Percentiles rank a stretch among this genome's conserved stretches.
phyloP scores from a whole-genome alignment of 2,329 filamentous ascomycete species.

The Cordyceps fumosorosea region DNA sequence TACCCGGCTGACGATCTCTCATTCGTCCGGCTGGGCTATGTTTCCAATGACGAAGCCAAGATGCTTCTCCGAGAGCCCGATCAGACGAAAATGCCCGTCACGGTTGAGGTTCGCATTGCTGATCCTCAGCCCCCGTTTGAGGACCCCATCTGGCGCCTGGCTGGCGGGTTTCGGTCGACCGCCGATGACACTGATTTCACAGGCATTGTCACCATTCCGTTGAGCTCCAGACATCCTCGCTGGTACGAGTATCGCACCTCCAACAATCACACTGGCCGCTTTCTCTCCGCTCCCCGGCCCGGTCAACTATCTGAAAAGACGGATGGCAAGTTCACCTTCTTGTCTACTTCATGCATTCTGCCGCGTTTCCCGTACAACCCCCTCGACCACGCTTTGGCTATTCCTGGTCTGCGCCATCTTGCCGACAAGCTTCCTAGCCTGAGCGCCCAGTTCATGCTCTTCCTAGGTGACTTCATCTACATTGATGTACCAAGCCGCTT shows the following conservation, averaged over 20 bases:
- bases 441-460: conserved; percentile 72
- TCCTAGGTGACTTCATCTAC: conserved; percentile 84
- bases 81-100: conserved; percentile 65
- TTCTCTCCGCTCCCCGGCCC: conserved; percentile 66
- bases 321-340: conserved; percentile 74
- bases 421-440: conserved; percentile 65
- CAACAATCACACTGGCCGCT: conserved; percentile 78
- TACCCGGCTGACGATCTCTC: conserved; percentile 70
- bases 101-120: conserved; percentile 56
- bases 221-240: conserved; percentile 60
- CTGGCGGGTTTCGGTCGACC: conserved; percentile 58
- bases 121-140: conserved; percentile 46
- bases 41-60: conserved; percentile 72
- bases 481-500: conserved; percentile 80
- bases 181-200: conserved; percentile 80
- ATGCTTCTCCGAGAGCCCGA: conserved; percentile 83
- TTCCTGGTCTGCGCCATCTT: conserved; percentile 73
- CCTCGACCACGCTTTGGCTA: conserved; percentile 71
- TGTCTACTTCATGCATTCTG: conserved; percentile 90
- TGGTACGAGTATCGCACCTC: conserved; percentile 80
- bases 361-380: conserved; percentile 85
- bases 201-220: conserved; percentile 57
- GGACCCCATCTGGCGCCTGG: conserved; percentile 57
- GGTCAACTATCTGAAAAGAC: conserved; percentile 55
- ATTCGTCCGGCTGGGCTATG: conserved; percentile 81